Evolutionary conservation across 495 filamentous ascomycete genomes (phyloP).

Genomic region (Platismatia glauca): DNA sequence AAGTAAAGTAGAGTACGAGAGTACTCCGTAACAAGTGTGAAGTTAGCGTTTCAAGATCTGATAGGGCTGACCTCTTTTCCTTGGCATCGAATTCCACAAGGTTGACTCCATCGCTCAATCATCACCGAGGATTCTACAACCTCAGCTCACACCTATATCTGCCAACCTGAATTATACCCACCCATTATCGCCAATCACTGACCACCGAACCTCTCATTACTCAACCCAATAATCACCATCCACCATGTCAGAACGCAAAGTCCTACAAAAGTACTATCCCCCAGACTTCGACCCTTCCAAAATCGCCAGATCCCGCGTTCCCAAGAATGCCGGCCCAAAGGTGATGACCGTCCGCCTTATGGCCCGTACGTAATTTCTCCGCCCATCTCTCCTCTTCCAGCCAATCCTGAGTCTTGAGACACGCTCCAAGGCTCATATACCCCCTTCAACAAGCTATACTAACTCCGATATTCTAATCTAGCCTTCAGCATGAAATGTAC

Average conservation of each 20-base stretch:
- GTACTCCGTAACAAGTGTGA: no score
- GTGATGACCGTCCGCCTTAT: slow-evolving; percentile 89
- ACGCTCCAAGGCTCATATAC: background rate
- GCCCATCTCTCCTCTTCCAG: background rate
- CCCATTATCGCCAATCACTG: background rate
- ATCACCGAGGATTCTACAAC: no score
- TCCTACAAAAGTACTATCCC: slow-evolving; percentile 79
- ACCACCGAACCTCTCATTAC: background rate
- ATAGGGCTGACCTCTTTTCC: background rate
- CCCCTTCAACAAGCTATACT: background rate
- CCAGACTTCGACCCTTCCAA: slow-evolving; percentile 94
- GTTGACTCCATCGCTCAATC: background rate
- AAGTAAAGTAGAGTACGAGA: no score
- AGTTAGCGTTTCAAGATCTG: no score
- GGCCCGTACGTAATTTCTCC: slow-evolving; percentile 43
- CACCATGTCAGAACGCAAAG: slow-evolving; percentile 87
- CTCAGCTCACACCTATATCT: background rate
- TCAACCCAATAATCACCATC: background rate
- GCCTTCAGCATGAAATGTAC: slow-evolving; percentile 88
- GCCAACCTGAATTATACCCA: background rate
- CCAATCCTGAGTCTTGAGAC: background rate
- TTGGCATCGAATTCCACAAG: background rate
- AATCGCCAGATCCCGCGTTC: slow-evolving; percentile 58
- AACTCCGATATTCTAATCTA: background rate
- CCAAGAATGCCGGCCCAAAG: slow-evolving; percentile 65